Evolutionary conservation across 2,329 filamentous ascomycete genomes (phyloP), one percentile per base, ranked within the genome.

Genomic region (Microsporum ferrugineum): DNA sequence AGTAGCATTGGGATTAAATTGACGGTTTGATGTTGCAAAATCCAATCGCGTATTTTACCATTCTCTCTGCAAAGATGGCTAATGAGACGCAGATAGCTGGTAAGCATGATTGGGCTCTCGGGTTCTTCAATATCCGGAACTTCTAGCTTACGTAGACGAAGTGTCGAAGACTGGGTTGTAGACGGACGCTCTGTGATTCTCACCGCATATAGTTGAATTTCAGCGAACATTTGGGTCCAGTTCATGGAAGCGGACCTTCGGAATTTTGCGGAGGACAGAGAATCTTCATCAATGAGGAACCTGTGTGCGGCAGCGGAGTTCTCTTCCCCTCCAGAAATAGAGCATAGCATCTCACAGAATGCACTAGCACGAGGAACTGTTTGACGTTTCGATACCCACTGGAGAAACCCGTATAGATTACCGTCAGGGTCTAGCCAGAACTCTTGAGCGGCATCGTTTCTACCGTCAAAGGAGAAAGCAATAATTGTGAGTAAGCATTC

Each of bases 301-400:
- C 86, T 85, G 71, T 99, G 92, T 0, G 92, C 90, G 14, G 88
- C 82, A 60, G 87, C 86, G 33, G 94, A 92, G 67, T 89, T 94
- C 59, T 88, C 84, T 60, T 89, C 84, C 59, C 90, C 90, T 58
- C 87, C 85, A 0, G 94, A 89, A 56, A 99, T 86, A 1, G 91
- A 88, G 69, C 91, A 88, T 14, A 99, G 79, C 85, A 99, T 92
- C 71, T 97, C 92, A 73, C 94, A 99, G 68, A 97, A 99, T 10
- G 92, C 91, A 63, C 90, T 94, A 62, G 95, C 91, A 29, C 96
- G 82, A n/a, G 94, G 94, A 0, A 95, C 96, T 0, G 95, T 96
- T 63, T 95, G 91, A 68, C 94, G 83, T 67, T 90, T 87, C 2
- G 94, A 96, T n/a, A 91, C 89, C 94, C 94, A 99, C 65, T 95